These are phyloP conservation scores for Santalum album DNA, from an alignment of 164 flowering plant species.

Conservation along the genomic window DNA sequence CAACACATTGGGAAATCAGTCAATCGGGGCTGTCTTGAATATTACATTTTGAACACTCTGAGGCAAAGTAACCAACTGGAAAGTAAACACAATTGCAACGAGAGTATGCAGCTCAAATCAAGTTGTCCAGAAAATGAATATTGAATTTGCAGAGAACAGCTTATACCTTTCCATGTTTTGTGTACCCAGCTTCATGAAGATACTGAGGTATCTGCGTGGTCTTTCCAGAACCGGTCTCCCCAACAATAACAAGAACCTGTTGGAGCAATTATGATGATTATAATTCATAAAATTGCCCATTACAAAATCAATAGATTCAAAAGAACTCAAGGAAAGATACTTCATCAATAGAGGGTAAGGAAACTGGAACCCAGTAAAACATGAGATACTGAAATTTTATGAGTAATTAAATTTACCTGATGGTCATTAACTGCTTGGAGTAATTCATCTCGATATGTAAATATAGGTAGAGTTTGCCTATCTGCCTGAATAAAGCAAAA, in stretches of 20 bases:
- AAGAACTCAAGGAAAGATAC: neutral
- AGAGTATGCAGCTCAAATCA: no score
- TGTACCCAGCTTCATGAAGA: conserved; percentile 96
- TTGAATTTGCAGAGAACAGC: no score
- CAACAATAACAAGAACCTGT: conserved; percentile 89
- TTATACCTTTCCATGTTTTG: conserved; percentile 77
- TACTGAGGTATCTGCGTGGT: conserved; percentile 98
- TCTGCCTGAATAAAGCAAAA: conserved; percentile 48
- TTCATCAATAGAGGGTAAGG: no score
- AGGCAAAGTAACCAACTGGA: no score
- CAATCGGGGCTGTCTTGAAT: no score
- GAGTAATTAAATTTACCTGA: conserved; percentile 42
- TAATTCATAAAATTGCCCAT: no score
- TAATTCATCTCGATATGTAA: conserved; percentile 64
- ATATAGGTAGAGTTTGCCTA: conserved; percentile 77
- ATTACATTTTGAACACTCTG: no score
- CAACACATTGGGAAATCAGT: no score
- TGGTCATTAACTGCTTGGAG: conserved; percentile 71
- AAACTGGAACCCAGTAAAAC: neutral
- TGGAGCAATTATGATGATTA: neutral
- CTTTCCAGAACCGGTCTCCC: conserved; percentile 99
- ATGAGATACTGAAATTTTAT: no score
- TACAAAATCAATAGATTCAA: neutral
- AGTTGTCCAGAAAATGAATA: no score
- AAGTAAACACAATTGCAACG: no score